Evolutionary conservation across 805 yeast genomes (phyloP), one percentile per base, ranked within the genome.

Genomic region (Starmerella gropengiesseri): DNA sequence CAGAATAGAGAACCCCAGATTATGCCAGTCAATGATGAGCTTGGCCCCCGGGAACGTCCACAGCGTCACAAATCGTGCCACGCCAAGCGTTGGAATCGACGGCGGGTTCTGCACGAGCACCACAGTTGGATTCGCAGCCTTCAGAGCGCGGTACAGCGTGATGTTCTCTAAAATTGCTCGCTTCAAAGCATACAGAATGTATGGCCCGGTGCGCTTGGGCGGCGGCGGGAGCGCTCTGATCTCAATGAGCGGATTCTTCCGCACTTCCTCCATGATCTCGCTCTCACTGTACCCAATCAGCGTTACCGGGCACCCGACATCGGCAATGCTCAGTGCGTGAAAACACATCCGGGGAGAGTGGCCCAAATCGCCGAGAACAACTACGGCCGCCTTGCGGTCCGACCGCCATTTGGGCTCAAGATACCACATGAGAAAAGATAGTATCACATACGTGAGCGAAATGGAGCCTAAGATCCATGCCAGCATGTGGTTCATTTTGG

Each of bases 291-390:
- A 89, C 0, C 98, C 98, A 59, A 94, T 81, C 26, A 91, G 60
- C 45, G 80, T 83, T 4, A 91, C 97, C 35, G 68, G 66, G 60
- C 78, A 81, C 0, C 86, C 91, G 1, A 61, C 55, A 25, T 68
- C 60, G n/a, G 81, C 71, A 53, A 91, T 77, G 42, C 89, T 79
- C 44, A 69, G 63, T 0, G 94, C 94, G 59, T 91, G 98, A 61
- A 89, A 82, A 52, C 79, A 72, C 81, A 89, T 91, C 46, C 98
- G 69, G 6, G 98, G 98, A 0, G 96, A 87, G 57, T 86, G 94
- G 12, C 95, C 95, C 41, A 91, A 58, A 57, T 89, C 97, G 2
- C 98, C 98, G 16, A 91, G 64, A 2, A 91, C 98, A 49, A 84
- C 71, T 16, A 91, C 75, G 8, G 81, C 70, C 5, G 84, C 77